Evolutionary conservation across 1,284 basidiomycete species (phyloP).

Genomic region (Cryptococcus maquisensis): DNA sequence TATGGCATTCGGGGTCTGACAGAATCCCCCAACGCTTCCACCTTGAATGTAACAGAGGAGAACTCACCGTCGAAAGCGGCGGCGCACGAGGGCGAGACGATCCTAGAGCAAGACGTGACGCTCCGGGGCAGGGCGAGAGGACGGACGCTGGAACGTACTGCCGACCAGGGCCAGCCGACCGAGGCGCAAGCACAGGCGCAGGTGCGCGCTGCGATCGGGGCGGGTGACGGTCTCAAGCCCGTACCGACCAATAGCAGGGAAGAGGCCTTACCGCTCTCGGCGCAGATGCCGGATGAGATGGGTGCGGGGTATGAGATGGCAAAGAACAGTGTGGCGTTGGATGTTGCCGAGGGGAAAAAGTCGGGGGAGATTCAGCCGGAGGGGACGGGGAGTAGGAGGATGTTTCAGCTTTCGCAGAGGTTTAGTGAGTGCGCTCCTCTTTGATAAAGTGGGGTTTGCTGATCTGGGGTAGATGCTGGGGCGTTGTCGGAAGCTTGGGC

Average conservation of each 20-base stretch:
- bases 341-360: background rate
- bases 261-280: slow-evolving; percentile 9
- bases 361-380: slow-evolving; percentile 27
- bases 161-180: background rate
- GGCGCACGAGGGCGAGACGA: background rate
- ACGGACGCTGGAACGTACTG: background rate
- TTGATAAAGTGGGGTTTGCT: background rate
- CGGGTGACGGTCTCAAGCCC: background rate
- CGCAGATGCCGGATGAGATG: slow-evolving; percentile 5
- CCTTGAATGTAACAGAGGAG: background rate
- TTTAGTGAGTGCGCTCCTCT: slow-evolving; percentile 37
- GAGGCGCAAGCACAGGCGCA: too few relatives aligned
- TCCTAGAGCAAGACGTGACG: background rate
- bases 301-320: slow-evolving; percentile 7
- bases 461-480: slow-evolving; percentile 42
- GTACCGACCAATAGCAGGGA: background rate
- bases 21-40: slow-evolving; percentile 12
- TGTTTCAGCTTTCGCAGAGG: slow-evolving; percentile 46
- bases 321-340: background rate
- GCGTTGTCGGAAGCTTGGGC: slow-evolving; percentile 51
- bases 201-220: background rate
- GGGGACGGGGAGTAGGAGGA: slow-evolving; percentile 38
- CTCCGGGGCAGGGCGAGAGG: background rate
- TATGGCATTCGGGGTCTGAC: slow-evolving; percentile 12
- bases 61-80: background rate